Evolutionary conservation across 202 grass and related monocot genomes (phyloP), one percentile per base, ranked within the genome.

Genomic region (Cymbopogon flexuosus): DNA sequence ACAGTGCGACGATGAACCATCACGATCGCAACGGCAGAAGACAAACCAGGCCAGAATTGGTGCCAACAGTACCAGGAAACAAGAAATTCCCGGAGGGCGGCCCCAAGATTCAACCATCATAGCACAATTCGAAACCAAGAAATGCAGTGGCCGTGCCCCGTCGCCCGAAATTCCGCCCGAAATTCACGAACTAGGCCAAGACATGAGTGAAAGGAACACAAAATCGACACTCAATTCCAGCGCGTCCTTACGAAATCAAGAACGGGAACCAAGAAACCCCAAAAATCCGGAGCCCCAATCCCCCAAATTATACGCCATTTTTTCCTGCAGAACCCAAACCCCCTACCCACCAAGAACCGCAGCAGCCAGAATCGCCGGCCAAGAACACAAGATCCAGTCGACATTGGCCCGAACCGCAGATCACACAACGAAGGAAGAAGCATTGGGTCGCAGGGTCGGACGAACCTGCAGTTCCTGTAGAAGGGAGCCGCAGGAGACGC

Each of bases 401-500:
- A 3, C 54, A 58, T 51, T 51, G 49, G 49, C 2, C 19, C 22
- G n/a, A 23, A 22, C 1, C 54, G 54, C 9, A 18, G 14, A 68
- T 23, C n/a, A 70, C 33, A 46, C 70, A 35, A 60, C 36, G 79
- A 9, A n/a, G 0, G 60, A 61, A 68, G 60, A 61, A 68, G 62
- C 3, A 22, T 21, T 16, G 8, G 12, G 6, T 37, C 8, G 46
- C 29, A 36, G 49, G 68, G 43, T 5, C 68, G 60, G 40, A 98
- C 88, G 52, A 62, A 98, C 96, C 90, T 93, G 90, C 19, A 98
- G 84, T 90, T 98, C 88, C 40, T 86, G 86, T 65, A 98, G 96
- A 62, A 98, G 73, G 2, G 86, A 87, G 46, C 88, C 88, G 64
- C 90, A 95, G 61, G 92, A 91, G 79, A 71, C 73, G 41, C 82